A percentile compares a stretch with the other conserved stretches of the same genome.
Conservation (phyloP, 768 basidiomycete species). For the Termitomyces sp. region DNA sequence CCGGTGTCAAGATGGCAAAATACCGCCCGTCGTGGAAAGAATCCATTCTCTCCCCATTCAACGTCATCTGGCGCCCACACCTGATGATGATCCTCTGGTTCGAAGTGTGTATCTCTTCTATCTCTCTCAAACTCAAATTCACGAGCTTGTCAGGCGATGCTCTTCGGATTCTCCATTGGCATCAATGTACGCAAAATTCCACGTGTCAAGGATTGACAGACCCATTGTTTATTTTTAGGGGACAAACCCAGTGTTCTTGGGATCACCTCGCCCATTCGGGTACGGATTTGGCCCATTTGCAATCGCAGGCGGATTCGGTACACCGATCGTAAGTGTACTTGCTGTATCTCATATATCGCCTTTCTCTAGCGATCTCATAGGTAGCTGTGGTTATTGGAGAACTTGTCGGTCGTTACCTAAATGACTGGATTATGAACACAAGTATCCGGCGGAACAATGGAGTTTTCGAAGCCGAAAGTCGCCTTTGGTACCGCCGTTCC, state of each 20-base stretch:
- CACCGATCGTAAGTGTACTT: slow-evolving; percentile 28
- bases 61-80: slow-evolving; percentile 47
- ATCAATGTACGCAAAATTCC: slow-evolving; percentile 28
- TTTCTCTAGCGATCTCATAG: slow-evolving; percentile 5
- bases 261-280: slow-evolving; percentile 21
- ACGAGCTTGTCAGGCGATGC: slow-evolving; percentile 12
- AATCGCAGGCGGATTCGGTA: slow-evolving; percentile 36
- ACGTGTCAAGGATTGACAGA: neutral
- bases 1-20: slow-evolving; percentile 47
- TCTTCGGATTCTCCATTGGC: slow-evolving; percentile 30
- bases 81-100: slow-evolving; percentile 35
- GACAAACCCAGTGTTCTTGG: slow-evolving; percentile 21
- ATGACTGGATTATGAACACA: slow-evolving; percentile 31
- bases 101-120: slow-evolving; percentile 25
- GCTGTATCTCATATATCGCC: neutral
- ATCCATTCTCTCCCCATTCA: slow-evolving; percentile 29
- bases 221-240: slow-evolving; percentile 27
- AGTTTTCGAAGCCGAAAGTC: slow-evolving; percentile 40
- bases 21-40: slow-evolving; percentile 34
- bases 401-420: slow-evolving; percentile 31
- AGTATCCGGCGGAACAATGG: slow-evolving; percentile 32
- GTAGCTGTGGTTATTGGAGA: slow-evolving; percentile 36
- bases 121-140: neutral
- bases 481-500: slow-evolving; percentile 36
- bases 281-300: slow-evolving; percentile 38